Evolutionary conservation across 139 green algal genomes (phyloP).

Genomic region (Auxenochlorella pyrenoidosa): DNA sequence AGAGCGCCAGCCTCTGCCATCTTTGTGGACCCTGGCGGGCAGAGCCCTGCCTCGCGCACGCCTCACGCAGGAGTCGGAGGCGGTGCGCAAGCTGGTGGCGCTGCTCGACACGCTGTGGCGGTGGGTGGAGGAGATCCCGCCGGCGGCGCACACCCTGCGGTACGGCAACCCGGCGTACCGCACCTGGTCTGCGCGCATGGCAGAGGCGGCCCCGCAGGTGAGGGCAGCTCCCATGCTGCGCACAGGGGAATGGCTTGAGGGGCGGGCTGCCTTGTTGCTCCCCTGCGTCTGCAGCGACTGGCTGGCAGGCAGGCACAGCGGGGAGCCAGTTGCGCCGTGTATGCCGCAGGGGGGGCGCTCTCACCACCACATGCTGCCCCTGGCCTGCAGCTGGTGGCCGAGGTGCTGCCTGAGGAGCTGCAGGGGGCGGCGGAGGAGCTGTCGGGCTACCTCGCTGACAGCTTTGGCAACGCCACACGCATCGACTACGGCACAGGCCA

Average conservation of each 20-base stretch:
- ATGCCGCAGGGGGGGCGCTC: no score
- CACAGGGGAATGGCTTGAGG: no score
- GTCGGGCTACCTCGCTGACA: slow-evolving; percentile 85
- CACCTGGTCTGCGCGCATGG: slow-evolving; percentile 73
- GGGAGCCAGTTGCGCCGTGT: no score
- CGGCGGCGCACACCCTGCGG: slow-evolving; percentile 76
- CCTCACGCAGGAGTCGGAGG: slow-evolving; percentile 49
- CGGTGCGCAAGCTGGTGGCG: slow-evolving; percentile 46
- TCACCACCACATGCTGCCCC: no score
- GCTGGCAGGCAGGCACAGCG: no score
- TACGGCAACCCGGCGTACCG: slow-evolving; percentile 96
- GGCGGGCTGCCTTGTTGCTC: background rate
- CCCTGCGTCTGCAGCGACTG: no score
- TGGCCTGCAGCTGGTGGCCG: slow-evolving; percentile 45
- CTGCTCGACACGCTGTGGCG: slow-evolving; percentile 69
- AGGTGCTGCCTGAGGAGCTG: slow-evolving; percentile 57
- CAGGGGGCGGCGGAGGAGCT: slow-evolving; percentile 73
- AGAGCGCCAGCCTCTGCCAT: no score
- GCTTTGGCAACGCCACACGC: slow-evolving; percentile 91
- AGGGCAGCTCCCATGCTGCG: no score
- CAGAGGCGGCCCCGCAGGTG: slow-evolving; percentile 38
- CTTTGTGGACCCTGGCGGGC: no score
- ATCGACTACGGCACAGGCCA: slow-evolving; percentile 98
- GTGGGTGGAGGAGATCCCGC: slow-evolving; percentile 88
- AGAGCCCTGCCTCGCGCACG: background rate